Percentiles rank a stretch among this genome's conserved stretches.
These are phyloP conservation scores for Pseudopyrenochaeta lycopersici DNA, from an alignment of 2,329 filamentous ascomycete genomes.

Conservation along the genomic window DNA sequence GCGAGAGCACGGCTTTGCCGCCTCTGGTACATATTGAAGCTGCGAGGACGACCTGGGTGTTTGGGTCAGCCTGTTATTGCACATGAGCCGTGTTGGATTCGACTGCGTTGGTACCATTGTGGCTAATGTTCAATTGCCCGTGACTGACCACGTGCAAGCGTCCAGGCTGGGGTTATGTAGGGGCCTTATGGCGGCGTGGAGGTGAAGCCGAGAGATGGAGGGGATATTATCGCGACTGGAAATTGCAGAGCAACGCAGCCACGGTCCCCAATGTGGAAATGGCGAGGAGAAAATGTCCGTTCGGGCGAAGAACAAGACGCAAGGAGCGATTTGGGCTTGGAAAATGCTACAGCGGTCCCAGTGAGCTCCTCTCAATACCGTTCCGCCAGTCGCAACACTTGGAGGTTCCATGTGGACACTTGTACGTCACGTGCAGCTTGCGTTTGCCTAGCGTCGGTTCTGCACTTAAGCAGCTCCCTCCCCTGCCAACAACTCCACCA, in stretches of 20 bases:
- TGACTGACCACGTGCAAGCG: background rate
- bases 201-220: slow-evolving; percentile 19
- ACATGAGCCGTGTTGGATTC: background rate
- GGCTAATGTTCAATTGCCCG: slow-evolving; percentile 13
- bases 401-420: slow-evolving; percentile 35
- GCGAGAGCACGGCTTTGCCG: slow-evolving; percentile 96
- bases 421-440: slow-evolving; percentile 26
- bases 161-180: background rate
- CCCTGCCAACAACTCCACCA: slow-evolving; percentile 13
- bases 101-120: slow-evolving; percentile 39
- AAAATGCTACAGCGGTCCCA: background rate
- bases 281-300: background rate
- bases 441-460: slow-evolving; percentile 21
- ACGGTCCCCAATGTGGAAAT: background rate
- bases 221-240: slow-evolving; percentile 25
- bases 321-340: background rate
- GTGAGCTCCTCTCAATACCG: slow-evolving; percentile 12
- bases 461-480: slow-evolving; percentile 20
- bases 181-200: slow-evolving; percentile 3
- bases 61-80: slow-evolving; percentile 29
- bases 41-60: slow-evolving; percentile 87
- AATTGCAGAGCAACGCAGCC: slow-evolving; percentile 18
- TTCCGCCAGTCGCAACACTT: slow-evolving; percentile 30
- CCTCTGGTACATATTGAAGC: slow-evolving; percentile 98
- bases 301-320: slow-evolving; percentile 3